Evolutionary conservation across 225 moss, liverwort and hornwort species (phyloP).

Genomic region (Rhytidiadelphus loreus): DNA sequence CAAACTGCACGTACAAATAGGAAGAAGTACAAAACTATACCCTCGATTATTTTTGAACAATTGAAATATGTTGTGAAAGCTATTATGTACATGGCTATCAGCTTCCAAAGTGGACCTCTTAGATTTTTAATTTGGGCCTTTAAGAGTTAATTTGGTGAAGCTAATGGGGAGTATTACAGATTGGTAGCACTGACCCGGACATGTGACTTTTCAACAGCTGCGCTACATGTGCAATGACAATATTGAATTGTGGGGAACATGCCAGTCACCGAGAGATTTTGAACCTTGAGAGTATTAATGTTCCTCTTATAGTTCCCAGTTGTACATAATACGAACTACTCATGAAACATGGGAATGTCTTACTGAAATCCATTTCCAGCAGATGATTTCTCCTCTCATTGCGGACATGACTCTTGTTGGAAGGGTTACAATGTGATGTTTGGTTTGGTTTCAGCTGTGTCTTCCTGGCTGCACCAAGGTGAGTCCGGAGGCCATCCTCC

Average conservation of each 20-base stretch:
- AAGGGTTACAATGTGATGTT: background rate
- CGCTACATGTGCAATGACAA: background rate
- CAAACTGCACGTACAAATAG: background rate
- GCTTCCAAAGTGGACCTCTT: background rate
- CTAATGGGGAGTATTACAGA: background rate
- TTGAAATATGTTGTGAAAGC: background rate
- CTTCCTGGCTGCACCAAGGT: conserved; percentile 55
- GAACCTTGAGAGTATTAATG: too few relatives aligned
- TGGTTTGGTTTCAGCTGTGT: conserved; percentile 36
- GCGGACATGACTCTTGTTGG: too few relatives aligned
- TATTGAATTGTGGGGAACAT: background rate
- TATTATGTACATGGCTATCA: background rate
- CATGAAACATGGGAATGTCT: background rate
- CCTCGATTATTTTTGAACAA: background rate
- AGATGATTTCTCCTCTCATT: background rate
- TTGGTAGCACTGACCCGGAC: background rate
- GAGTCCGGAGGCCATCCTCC: conserved; percentile 20
- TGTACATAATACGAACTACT: background rate
- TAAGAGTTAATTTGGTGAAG: background rate
- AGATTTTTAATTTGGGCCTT: background rate
- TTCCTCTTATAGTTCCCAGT: background rate
- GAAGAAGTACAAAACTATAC: background rate
- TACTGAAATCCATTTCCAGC: background rate
- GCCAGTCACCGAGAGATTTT: background rate
- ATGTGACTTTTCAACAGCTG: background rate